Percentiles rank a stretch among this genome's conserved stretches.
phyloP scores from a whole-genome alignment of 306 rosid genomes.

The Rosa chinensis region DNA sequence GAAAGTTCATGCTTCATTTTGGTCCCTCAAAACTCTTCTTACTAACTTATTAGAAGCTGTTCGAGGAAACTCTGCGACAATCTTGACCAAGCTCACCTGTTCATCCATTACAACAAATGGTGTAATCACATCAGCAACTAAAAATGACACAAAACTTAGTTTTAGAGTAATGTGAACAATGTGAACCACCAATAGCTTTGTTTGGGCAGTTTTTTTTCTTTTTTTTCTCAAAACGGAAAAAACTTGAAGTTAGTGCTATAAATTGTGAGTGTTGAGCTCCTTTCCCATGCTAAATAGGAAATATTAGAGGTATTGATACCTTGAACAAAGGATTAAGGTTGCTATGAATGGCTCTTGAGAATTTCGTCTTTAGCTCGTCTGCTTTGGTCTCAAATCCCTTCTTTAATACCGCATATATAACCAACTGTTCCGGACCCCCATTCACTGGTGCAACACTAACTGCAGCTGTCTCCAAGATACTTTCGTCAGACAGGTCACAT shows the following conservation, averaged over 20 bases:
- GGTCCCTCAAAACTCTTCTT: conserved; percentile 80
- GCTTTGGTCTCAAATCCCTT: conserved; percentile 45
- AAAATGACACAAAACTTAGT: not conserved
- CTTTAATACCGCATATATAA: conserved; percentile 60
- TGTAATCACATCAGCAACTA: not conserved
- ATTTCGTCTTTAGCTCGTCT: conserved; percentile 44
- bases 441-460: conserved; percentile 48
- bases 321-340: conserved; percentile 82
- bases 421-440: conserved; percentile 78
- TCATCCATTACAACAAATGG: conserved; percentile 11
- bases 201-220: not conserved
- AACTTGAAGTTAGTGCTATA: not conserved
- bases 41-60: conserved; percentile 78
- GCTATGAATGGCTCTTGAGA: conserved; percentile 70
- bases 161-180: not conserved
- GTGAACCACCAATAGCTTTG: not conserved
- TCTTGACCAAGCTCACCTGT: conserved; percentile 61
- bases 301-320: conserved; percentile 32
- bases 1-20: conserved; percentile 62
- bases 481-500: conserved; percentile 64
- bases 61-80: conserved; percentile 70
- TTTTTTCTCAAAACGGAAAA: not conserved
- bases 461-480: conserved; percentile 74
- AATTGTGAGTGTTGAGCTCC: not conserved
- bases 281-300: not conserved